phyloP scores from a whole-genome alignment of 352 stramenopile species.

The Thraustotheca clavata region DNA sequence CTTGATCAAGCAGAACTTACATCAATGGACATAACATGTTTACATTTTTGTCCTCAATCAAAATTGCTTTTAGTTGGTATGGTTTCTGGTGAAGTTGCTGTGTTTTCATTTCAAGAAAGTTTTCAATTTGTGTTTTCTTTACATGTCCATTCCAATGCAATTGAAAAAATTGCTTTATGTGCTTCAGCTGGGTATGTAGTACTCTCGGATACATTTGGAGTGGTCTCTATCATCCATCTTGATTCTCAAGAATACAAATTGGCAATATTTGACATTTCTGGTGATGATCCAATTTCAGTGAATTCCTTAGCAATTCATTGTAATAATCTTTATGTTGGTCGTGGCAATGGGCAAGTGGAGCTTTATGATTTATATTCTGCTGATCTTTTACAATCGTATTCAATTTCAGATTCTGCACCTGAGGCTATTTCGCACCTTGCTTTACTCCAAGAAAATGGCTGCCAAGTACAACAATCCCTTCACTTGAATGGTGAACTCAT shows the following conservation, averaged over 20 bases:
- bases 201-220: constrained; percentile 43
- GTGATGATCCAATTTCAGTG: constrained; percentile 42
- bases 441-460: constrained; percentile 11
- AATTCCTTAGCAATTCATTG: constrained; percentile 42
- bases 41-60: constrained; percentile 41
- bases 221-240: constrained; percentile 50
- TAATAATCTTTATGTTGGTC: constrained; percentile 56
- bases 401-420: background rate
- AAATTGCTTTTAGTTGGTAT: constrained; percentile 46
- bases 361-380: constrained; percentile 65
- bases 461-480: too few relatives aligned
- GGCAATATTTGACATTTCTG: constrained; percentile 40
- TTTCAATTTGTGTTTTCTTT: constrained; percentile 43
- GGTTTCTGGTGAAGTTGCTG: constrained; percentile 38
- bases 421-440: background rate
- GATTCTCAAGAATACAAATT: constrained; percentile 44
- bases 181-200: constrained; percentile 42
- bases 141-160: constrained; percentile 50
- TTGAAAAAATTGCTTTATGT: constrained; percentile 40
- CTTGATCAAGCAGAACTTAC: constrained; percentile 29
- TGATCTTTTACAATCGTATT: background rate
- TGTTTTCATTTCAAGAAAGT: constrained; percentile 34
- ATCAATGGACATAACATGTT: constrained; percentile 31
- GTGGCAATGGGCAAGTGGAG: constrained; percentile 55
- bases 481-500: too few relatives aligned